These are phyloP conservation scores for Immersiporthe knoxdaviesiana DNA, from an alignment of 2,329 filamentous ascomycete species.

Conservation along the genomic window DNA sequence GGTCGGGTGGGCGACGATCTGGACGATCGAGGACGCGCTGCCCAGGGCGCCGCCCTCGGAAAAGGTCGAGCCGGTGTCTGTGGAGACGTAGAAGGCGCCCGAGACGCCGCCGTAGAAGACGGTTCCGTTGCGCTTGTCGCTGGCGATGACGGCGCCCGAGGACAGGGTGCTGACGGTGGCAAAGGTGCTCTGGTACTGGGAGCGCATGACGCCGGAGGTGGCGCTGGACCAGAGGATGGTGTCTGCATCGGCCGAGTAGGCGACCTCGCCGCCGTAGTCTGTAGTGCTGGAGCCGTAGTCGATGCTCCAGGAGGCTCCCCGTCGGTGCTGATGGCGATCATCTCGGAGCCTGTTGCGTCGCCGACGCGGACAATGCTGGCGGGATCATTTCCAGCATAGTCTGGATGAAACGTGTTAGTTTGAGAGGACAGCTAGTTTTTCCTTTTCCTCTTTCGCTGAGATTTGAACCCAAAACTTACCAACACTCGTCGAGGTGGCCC, in stretches of 20 bases:
- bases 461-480: no score
- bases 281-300: constrained; percentile 51
- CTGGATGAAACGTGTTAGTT: constrained; percentile 30
- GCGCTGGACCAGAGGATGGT: constrained; percentile 53
- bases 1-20: constrained; percentile 59
- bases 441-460: no score
- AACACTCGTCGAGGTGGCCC: constrained; percentile 49
- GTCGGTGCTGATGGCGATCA: constrained; percentile 53
- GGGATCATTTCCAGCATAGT: constrained; percentile 52
- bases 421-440: no score
- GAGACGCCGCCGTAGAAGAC: constrained; percentile 56
- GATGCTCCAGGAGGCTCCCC: constrained; percentile 55
- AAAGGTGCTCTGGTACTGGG: constrained; percentile 47
- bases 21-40: constrained; percentile 52
- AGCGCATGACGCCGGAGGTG: constrained; percentile 47
- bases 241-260: constrained; percentile 55
- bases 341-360: constrained; percentile 45
- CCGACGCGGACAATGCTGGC: constrained; percentile 55
- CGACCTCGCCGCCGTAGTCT: constrained; percentile 50
- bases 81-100: constrained; percentile 55
- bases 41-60: constrained; percentile 41
- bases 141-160: constrained; percentile 52
- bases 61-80: constrained; percentile 52
- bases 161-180: constrained; percentile 49
- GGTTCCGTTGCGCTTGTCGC: constrained; percentile 56